Evolutionary conservation across 1,284 basidiomycete genomes (phyloP).

Genomic region (Meripilus lineatus): DNA sequence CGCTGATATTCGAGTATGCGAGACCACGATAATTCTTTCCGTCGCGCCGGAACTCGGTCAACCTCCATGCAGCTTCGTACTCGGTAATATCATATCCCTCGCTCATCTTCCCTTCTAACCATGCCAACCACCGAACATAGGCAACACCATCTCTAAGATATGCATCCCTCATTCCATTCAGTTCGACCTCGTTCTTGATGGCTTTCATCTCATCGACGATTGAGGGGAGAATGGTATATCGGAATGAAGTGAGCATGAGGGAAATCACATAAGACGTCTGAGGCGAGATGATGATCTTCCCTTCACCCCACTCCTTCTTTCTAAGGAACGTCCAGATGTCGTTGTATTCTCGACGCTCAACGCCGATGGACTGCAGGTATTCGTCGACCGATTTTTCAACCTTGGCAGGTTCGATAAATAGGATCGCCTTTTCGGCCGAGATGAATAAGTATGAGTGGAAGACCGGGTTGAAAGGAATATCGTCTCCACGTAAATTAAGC

Average conservation of each 20-base stretch:
- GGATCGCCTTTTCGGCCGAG: conserved; percentile 49
- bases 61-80: conserved; percentile 83
- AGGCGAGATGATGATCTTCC: conserved; percentile 68
- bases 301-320: conserved; percentile 67
- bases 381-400: conserved; percentile 44
- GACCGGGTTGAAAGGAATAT: conserved; percentile 85
- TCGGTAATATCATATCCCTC: conserved; percentile 83
- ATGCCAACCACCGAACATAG: conserved; percentile 75
- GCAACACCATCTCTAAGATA: conserved; percentile 91
- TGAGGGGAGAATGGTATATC: conserved; percentile 64
- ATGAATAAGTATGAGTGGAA: conserved; percentile 85
- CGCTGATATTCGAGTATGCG: conserved; percentile 93
- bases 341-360: conserved; percentile 68
- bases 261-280: conserved; percentile 77
- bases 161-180: conserved; percentile 78
- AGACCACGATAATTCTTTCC: conserved; percentile 82
- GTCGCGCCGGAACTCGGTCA: conserved; percentile 76
- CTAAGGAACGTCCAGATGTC: conserved; percentile 79
- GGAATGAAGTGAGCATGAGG: conserved; percentile 73
- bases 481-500: conserved; percentile 80
- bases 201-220: conserved; percentile 79
- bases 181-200: conserved; percentile 84
- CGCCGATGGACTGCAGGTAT: conserved; percentile 56
- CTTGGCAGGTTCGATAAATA: conserved; percentile 70
- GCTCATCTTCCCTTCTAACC: conserved; percentile 81